phyloP scores from a whole-genome alignment of 140 eudicot genomes.

The Erigeron philadelphicus region DNA sequence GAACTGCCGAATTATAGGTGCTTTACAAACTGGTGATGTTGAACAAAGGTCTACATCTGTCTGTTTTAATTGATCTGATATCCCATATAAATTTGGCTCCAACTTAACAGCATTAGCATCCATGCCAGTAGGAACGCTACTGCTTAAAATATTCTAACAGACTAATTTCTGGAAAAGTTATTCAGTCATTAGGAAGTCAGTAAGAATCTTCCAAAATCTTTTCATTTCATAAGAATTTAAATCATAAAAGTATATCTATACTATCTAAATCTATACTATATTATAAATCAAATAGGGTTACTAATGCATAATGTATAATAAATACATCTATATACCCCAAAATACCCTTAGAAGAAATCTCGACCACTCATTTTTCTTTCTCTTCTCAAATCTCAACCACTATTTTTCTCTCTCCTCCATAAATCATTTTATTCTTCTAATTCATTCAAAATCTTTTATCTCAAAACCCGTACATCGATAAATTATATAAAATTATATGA shows the following conservation, averaged over 20 bases:
- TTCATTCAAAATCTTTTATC: no score
- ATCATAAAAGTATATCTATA: not conserved
- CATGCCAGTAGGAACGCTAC: conserved; percentile 30
- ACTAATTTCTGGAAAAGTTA: conserved; percentile 33
- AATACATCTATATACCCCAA: no score
- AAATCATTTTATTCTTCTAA: no score
- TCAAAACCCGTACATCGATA: no score
- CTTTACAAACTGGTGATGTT: conserved; percentile 57
- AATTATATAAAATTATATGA: no score
- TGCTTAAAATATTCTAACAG: conserved; percentile 29
- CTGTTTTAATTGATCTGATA: conserved; percentile 30
- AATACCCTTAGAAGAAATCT: no score
- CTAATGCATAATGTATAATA: no score
- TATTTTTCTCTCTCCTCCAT: no score
- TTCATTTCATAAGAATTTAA: not conserved
- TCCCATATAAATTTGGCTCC: conserved; percentile 32
- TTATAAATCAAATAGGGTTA: no score
- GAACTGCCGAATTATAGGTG: conserved; percentile 82
- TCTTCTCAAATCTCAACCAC: no score
- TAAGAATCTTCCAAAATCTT: conserved; percentile 3
- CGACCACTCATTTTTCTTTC: no score
- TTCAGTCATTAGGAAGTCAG: not conserved
- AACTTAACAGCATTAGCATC: conserved; percentile 35
- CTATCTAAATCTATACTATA: no score
- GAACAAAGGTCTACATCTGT: conserved; percentile 50